These are phyloP conservation scores for Plasmodium malariae DNA, from an alignment of 169 alveolate genomes.

Conservation along the genomic window DNA sequence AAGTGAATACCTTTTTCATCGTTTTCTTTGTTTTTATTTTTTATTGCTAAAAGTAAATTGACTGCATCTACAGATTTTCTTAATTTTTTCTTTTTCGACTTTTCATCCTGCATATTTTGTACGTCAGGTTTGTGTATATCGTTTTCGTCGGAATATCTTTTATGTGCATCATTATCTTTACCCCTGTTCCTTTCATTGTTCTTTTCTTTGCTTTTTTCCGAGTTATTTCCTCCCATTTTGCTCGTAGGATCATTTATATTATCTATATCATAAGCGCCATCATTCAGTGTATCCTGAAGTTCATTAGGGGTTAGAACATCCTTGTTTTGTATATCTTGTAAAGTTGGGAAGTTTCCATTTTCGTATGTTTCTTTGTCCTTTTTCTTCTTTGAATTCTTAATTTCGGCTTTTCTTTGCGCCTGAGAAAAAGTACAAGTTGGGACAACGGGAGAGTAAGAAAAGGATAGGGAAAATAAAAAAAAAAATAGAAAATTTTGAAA, in stretches of 20 bases:
- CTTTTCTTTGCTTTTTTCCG: background rate
- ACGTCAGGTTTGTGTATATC: background rate
- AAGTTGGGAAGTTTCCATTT: background rate
- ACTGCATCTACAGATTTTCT: constrained; percentile 25
- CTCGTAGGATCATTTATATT: background rate
- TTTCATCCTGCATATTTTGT: background rate
- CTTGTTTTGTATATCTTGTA: constrained; percentile 4
- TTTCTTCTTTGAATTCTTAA: constrained; percentile 33
- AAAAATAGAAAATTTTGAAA: background rate
- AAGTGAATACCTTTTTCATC: background rate
- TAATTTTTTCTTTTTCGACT: constrained; percentile 12
- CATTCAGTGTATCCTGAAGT: constrained; percentile 25
- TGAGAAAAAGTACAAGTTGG: background rate
- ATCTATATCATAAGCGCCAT: constrained; percentile 1
- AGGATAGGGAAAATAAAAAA: background rate
- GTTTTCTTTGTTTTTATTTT: constrained; percentile 6
- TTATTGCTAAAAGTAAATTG: background rate
- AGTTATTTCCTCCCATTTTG: background rate
- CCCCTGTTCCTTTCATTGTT: background rate
- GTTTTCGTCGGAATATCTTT: background rate
- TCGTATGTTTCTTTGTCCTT: background rate
- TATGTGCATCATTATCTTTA: background rate
- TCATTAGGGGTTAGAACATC: background rate
- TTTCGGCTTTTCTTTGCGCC: constrained; percentile 67
- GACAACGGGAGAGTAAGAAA: background rate